Base-by-base conservation (phyloP, 2,329 filamentous ascomycete genomes). In the Apiospora pterosperma region DNA sequence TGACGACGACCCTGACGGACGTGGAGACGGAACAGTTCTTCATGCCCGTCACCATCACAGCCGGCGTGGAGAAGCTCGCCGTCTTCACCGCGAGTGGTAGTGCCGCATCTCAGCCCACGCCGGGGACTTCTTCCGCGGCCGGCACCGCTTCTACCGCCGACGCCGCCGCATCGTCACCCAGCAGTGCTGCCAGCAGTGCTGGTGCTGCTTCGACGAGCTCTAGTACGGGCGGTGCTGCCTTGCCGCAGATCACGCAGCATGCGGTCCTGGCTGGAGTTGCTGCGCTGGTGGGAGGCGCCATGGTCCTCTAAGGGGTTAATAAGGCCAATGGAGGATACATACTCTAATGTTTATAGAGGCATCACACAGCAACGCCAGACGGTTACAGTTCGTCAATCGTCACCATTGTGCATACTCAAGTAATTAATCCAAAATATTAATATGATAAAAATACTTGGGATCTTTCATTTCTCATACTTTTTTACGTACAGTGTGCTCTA, bases 31-130 rank as follows among this genome's bases (percentile, higher is more conserved):
- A 44, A 3, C 55, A 61, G 19, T 61, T 63, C 42, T 65, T 65
- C 55, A 36, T 36, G 12, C 36, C 55, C 19, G 64, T 65, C 21
- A 63, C 64, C 39, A 36, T 65, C 52, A 65, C 64, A 6, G 64
- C 61, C 31, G 61, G 61, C 34, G 21, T 48, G 12, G 61, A 63
- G 11, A 25, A 38, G 61, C 55, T 63, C 23, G 61, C 48, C 21
- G 48, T 31, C 14, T 12, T 21, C n/a, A n/a, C 59, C 21, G 23
- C 36, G 21, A 34, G 38, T 12, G 16, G 61, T 3, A 36, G 23
- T 36, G 25, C 55, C 25, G 38, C n/a, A 10, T 31, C 52, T 4
- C n/a, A 34, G 39, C 25, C 60, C 60, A 36, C 28, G 25, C 48
- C n/a, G 48, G 25, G 16, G 28, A 28, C 34, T 31, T 36, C 52